Evolutionary conservation across 2,329 filamentous ascomycete genomes (phyloP), one percentile per base, ranked within the genome.

Genomic region (Phyllosticta capitalensis): DNA sequence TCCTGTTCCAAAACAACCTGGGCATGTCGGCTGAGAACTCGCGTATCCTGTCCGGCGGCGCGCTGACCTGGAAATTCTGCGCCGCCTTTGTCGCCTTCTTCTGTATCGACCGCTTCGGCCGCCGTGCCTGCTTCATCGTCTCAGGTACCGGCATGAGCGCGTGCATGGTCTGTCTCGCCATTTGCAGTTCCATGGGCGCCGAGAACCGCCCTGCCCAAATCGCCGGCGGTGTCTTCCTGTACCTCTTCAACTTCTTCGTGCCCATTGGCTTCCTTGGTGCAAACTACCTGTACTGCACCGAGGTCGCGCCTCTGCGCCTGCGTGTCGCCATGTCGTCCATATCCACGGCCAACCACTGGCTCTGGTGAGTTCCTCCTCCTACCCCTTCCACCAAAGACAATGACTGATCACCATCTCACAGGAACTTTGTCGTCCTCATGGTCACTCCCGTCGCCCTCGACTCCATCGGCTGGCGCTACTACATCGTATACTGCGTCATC

Each of bases 211-310:
- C 72, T 1, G 76, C 81, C 1, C 75, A 79, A 61, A 77, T 83
- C 50, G 77, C 75, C 0, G 79, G 79, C 0, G 80, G 79, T 0
- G 75, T 81, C 62, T 83, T 83, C 68, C 76, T 85, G 54, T 85
- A 81, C 68, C 68, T 82, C 53, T 85, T 82, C 73, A 81, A 83
- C 69, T 81, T 79, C 64, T 84, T 84, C 69, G 79, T 83, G 52
- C 81, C 80, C 0, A 79, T 83, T 60, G 82, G 81, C 0, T 83
- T 83, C 71, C 74, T 83, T 0, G 82, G 82, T 1, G 77, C 81
- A 30, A 83, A 82, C 64, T 84, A 83, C 71, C 72, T 84, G 20
- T 85, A 84, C 69, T 81, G 80, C 61, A 79, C 81, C 1, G 82
- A 84, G 65, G 73, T 84, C 19, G 80, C 81, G 0, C 81, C 82